Base-by-base conservation (phyloP, 2,329 filamentous ascomycete species). In the Lasiodiplodia hormozganensis region DNA sequence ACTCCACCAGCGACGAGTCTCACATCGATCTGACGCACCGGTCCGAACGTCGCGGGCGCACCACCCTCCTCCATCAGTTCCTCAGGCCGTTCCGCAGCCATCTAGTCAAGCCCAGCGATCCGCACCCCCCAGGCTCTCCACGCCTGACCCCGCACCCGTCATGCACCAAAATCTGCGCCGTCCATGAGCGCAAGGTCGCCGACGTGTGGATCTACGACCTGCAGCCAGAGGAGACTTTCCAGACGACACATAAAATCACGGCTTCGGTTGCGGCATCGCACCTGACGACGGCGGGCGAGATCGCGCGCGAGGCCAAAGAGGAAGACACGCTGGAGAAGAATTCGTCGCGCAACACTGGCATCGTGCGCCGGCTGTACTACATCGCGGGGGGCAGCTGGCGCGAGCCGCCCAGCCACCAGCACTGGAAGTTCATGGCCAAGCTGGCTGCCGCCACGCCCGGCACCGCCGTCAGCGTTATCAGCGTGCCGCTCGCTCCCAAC, bases 361-460 rank as follows among this genome's bases (percentile, higher is more conserved):
- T 60, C 21, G 57, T 47, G 36, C 80, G 77, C 70, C 74, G 79
- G 4, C 76, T 89, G 28, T 84, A 86, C 69, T 89, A 88, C 69
- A 87, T 87, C 70, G 80, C 81, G 0, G 87, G 87, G 1, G 87
- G 87, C 7, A 85, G 85, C 3, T 89, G 87, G 83, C 85, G 85
- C 69, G 79, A 78, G 70, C 84, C 84, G 0, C 83, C 87, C 0
- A 81, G 80, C 3, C 71, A 75, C 0, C 79, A 86, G 58, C 87
- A 89, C 70, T 89, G 86, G 86, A 79, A 79, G 6, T 75, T 88
- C 7, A 79, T 82, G 62, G 78, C 82, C 0, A 81, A 85, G 65
- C 74, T 88, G 5, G 81, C 81, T 0, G 74, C 75, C 2, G 73
- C 81, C 1, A 69, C 87, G 3, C 76, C 79, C 0, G 74, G 79